Percentiles rank a stretch among this genome's conserved stretches.
Evolutionary conservation across 2,329 filamentous ascomycete species (phyloP).

Genomic region (Calonectria naviculata): DNA sequence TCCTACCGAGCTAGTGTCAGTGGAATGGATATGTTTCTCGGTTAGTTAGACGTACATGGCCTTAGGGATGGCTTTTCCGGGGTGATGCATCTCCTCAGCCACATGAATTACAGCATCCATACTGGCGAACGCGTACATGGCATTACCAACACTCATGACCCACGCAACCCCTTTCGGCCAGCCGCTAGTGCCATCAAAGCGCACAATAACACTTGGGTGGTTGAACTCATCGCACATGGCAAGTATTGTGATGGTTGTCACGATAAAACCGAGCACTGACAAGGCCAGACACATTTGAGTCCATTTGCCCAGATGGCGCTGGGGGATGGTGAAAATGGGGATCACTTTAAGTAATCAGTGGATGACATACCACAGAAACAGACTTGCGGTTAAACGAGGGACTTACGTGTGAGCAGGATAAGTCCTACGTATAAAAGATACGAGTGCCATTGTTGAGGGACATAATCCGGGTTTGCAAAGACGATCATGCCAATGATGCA

Average conservation of each 20-base stretch:
- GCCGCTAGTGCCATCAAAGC: slow-evolving; percentile 20
- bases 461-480: slow-evolving; percentile 23
- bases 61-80: slow-evolving; percentile 20
- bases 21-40: background rate
- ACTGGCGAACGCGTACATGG: slow-evolving; percentile 31
- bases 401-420: slow-evolving; percentile 26
- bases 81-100: slow-evolving; percentile 28
- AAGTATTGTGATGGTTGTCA: slow-evolving; percentile 11
- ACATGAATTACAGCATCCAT: slow-evolving; percentile 28
- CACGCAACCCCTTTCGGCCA: slow-evolving; percentile 29
- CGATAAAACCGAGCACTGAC: slow-evolving; percentile 24
- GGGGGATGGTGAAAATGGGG: slow-evolving; percentile 32
- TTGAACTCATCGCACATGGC: slow-evolving; percentile 26
- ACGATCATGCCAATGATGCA: slow-evolving; percentile 30
- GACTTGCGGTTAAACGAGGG: background rate
- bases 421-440: slow-evolving; percentile 29
- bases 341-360: slow-evolving; percentile 19
- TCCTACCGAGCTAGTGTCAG: background rate
- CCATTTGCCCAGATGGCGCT: slow-evolving; percentile 28
- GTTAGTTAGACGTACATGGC: slow-evolving; percentile 4
- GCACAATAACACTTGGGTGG: slow-evolving; percentile 13
- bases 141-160: slow-evolving; percentile 29
- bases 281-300: slow-evolving; percentile 21
- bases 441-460: slow-evolving; percentile 27
- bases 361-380: too few species aligned